Base-by-base conservation (phyloP, 2,329 filamentous ascomycete genomes). In the Phaeosphaeriaceae sp. region DNA sequence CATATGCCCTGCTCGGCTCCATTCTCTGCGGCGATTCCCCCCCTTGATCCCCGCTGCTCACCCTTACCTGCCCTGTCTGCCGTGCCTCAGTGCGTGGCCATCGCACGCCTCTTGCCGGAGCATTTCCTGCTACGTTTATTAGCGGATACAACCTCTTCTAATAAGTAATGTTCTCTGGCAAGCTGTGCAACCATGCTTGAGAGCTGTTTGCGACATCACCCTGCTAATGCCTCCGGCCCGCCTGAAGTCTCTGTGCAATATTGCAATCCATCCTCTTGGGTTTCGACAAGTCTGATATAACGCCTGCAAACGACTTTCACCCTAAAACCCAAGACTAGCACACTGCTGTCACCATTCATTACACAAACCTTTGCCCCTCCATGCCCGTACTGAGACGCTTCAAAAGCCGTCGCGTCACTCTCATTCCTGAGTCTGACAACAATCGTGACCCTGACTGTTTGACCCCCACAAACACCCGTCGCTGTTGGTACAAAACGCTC, bases 101-200 rank as follows among this genome's bases (percentile, higher is more conserved):
- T 54, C 51, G 52, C 54, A 54, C 60, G 57, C 59, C 54, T 61
- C 49, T 53, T 54, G 48, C 60, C 64, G 65, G 60, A 64, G 58
- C 50, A 66, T 64, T 67, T 62, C 56, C 63, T 61, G 58, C 63
- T 58, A 57, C 66, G 50, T 60, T 56, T 60, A 58, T 59, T 72
- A 71, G 69, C 65, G 66, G 66, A 74, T 74, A 72, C 64, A 70
- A 74, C 72, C 67, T 61, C 69, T 63, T 68, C 62, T 59, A 53
- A 63, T 66, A 26, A 26, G 23, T 26, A 26, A 26, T 8, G 7
- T 26, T 56, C 62, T 58, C 60, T 65, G 61, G 58, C 63, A 58
- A 64, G 59, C 65, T 65, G 68, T 73, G 70, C 66, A 60, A 74
- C 71, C 64, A 74, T 73, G 71, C 66, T 64, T 59, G 60, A 64